phyloP scores from a whole-genome alignment of 208 protist species.

The Leishmania lainsoni region DNA sequence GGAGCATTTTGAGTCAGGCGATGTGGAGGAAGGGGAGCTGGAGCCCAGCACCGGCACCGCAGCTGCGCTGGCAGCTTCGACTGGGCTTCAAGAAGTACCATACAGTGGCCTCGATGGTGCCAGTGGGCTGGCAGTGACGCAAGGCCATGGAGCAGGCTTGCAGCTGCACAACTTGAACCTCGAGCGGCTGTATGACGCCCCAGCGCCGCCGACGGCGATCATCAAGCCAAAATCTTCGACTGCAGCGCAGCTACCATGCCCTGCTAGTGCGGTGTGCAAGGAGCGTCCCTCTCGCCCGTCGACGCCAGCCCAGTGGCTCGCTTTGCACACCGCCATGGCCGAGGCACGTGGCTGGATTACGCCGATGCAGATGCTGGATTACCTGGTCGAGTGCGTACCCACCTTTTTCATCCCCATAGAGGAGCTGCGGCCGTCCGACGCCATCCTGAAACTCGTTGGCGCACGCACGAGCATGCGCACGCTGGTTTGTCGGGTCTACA shows the following conservation, averaged over 20 bases:
- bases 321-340: conserved; percentile 69
- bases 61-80: conserved; percentile 2
- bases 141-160: conserved; percentile 1
- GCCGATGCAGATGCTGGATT: conserved; percentile 70
- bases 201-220: neutral
- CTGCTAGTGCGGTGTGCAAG: neutral
- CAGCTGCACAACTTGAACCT: conserved; percentile 17
- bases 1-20: neutral
- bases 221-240: conserved; percentile 5
- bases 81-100: conserved; percentile 24
- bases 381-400: conserved; percentile 84
- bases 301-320: conserved; percentile 27
- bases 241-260: neutral
- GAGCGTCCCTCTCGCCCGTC: conserved; percentile 7
- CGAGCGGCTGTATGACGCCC: conserved; percentile 17
- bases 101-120: conserved; percentile 17
- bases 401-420: conserved; percentile 68
- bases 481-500: conserved; percentile 59
- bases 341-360: conserved; percentile 56
- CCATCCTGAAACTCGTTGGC: conserved; percentile 51
- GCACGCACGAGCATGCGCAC: conserved; percentile 51
- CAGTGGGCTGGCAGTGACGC: neutral
- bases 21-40: neutral
- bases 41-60: neutral
- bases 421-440: conserved; percentile 56